Evolutionary conservation across 1,284 basidiomycete genomes (phyloP).

Genomic region (Flammula alnicola): DNA sequence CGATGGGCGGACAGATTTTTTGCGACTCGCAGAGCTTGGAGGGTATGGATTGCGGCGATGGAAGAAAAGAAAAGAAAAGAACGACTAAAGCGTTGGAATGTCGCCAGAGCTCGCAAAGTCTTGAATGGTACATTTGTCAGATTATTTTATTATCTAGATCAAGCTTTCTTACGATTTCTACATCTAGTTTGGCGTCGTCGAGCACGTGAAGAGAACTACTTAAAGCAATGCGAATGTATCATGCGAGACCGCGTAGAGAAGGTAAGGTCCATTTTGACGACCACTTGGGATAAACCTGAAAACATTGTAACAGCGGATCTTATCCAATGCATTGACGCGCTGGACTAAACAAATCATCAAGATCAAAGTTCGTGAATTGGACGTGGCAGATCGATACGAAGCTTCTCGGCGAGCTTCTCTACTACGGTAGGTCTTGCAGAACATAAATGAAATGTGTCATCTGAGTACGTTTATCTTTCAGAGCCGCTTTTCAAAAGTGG

Average conservation of each 20-base stretch:
- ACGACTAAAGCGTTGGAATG: slow-evolving; percentile 36
- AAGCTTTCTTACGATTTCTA: slow-evolving; percentile 5
- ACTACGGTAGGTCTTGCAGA: too few species aligned
- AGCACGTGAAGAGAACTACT: slow-evolving; percentile 19
- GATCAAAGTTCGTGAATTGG: slow-evolving; percentile 71
- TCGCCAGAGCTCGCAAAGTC: slow-evolving; percentile 36
- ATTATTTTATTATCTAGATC: not conserved
- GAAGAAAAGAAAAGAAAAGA: slow-evolving; percentile 51
- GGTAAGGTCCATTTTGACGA: slow-evolving; percentile 38
- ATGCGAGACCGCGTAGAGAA: slow-evolving; percentile 44
- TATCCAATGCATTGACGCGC: slow-evolving; percentile 47
- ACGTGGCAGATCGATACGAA: slow-evolving; percentile 57
- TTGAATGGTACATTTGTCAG: slow-evolving; percentile 50
- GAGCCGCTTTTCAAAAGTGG: slow-evolving; percentile 70
- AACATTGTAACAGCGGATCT: slow-evolving; percentile 50
- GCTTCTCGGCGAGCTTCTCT: too few species aligned
- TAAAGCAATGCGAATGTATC: slow-evolving; percentile 30
- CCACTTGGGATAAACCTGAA: slow-evolving; percentile 1
- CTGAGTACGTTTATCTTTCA: slow-evolving; percentile 29
- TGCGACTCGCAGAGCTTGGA: slow-evolving; percentile 54
- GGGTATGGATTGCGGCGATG: slow-evolving; percentile 54
- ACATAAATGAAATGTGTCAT: slow-evolving; percentile 53
- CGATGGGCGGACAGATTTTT: slow-evolving; percentile 61
- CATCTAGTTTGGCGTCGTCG: slow-evolving; percentile 35
- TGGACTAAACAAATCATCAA: slow-evolving; percentile 79